A percentile compares a stretch with the other conserved stretches of the same genome.
phyloP scores from a whole-genome alignment of 2,329 filamentous ascomycete genomes.

The Paecilomyces formosus region DNA sequence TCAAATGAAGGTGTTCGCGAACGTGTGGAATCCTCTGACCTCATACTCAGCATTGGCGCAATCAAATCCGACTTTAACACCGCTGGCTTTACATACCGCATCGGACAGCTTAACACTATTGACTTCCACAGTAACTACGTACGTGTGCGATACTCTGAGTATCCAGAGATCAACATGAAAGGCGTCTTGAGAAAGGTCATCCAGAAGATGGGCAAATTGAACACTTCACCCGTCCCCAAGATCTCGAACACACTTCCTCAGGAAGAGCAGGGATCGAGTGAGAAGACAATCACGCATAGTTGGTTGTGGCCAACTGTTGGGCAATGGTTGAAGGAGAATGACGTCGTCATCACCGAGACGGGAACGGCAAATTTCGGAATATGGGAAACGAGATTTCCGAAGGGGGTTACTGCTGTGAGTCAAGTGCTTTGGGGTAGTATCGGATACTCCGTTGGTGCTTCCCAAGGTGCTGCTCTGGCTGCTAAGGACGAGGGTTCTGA shows the following conservation, averaged over 20 bases:
- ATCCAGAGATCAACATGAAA: constrained; percentile 69
- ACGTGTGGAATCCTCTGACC: constrained; percentile 31
- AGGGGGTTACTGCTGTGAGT: constrained; percentile 41
- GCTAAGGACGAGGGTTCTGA: constrained; percentile 22
- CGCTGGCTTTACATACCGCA: constrained; percentile 71
- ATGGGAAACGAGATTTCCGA: constrained; percentile 44
- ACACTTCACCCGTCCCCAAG: constrained; percentile 46
- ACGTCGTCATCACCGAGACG: constrained; percentile 52
- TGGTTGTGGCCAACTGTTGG: constrained; percentile 42
- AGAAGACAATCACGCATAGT: constrained; percentile 40
- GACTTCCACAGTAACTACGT: constrained; percentile 71
- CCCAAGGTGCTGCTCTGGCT: constrained; percentile 50
- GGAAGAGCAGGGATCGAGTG: constrained; percentile 16
- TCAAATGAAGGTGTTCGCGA: constrained; percentile 45
- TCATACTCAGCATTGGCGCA: constrained; percentile 32
- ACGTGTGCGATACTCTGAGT: constrained; percentile 69
- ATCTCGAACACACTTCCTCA: constrained; percentile 45
- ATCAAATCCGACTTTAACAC: constrained; percentile 41
- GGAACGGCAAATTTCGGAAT: constrained; percentile 52
- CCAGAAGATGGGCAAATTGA: constrained; percentile 50
- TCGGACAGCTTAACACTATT: constrained; percentile 69
- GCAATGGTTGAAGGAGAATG: constrained; percentile 43
- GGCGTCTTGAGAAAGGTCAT: constrained; percentile 68
- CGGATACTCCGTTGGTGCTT: constrained; percentile 53
- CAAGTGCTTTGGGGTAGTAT: constrained; percentile 54